phyloP scores from a whole-genome alignment of 2,329 filamentous ascomycete genomes.

The Xylaria arbuscula region DNA sequence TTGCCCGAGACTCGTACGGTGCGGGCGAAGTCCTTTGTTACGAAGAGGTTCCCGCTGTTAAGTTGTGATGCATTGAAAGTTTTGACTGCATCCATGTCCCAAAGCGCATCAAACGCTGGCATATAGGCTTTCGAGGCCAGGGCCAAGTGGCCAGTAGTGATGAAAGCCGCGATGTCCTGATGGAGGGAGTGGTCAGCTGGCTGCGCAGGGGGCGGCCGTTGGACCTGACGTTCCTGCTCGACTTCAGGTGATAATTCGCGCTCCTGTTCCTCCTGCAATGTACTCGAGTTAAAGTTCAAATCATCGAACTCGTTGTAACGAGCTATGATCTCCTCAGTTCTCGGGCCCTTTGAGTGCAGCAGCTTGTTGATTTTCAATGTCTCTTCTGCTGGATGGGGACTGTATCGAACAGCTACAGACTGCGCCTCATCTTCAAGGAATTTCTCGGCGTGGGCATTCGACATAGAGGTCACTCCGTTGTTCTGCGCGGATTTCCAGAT shows the following conservation, averaged over 20 bases:
- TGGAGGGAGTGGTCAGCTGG: conserved; percentile 26
- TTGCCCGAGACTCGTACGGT: conserved; percentile 5
- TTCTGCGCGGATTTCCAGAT: conserved; percentile 20
- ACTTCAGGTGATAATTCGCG: conserved; percentile 36
- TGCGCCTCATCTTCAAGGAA: conserved; percentile 33
- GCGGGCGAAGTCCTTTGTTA: conserved; percentile 31
- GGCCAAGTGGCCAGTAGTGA: conserved; percentile 12
- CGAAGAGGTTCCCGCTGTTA: conserved; percentile 15
- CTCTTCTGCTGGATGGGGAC: conserved; percentile 6
- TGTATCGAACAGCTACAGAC: conserved; percentile 27
- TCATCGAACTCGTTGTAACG: conserved; percentile 28
- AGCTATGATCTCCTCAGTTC: conserved; percentile 11
- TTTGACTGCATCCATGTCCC: conserved; percentile 14
- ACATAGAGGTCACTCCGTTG: neutral
- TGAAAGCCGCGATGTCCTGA: conserved; percentile 16
- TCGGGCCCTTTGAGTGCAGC: neutral
- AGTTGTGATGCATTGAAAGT: conserved; percentile 13
- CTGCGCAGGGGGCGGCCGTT: conserved; percentile 21
- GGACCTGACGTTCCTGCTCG: conserved; percentile 30
- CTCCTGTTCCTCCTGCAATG: conserved; percentile 36
- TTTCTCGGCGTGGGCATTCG: neutral
- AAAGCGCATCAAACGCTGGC: conserved; percentile 23
- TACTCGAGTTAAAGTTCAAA: conserved; percentile 24
- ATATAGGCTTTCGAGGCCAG: conserved; percentile 27
- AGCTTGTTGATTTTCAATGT: neutral